phyloP scores from a whole-genome alignment of 345 rosid genomes.

The Euphorbia pulcherrima region DNA sequence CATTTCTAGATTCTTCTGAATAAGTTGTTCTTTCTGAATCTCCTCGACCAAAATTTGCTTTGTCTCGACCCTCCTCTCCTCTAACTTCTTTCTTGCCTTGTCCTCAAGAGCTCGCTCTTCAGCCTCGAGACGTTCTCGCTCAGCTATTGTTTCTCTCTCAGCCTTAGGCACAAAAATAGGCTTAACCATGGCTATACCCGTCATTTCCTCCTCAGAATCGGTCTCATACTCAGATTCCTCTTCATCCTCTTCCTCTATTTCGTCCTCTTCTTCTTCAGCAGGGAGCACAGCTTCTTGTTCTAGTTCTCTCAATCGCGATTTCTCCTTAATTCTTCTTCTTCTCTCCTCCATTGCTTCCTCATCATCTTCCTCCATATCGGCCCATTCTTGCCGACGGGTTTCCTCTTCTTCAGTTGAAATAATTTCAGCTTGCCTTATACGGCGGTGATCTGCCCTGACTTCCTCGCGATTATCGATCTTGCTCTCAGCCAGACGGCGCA shows the following conservation, averaged over 20 bases:
- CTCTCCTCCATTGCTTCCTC: slow-evolving; percentile 56
- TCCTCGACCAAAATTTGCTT: slow-evolving; percentile 66
- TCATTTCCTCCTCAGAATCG: slow-evolving; percentile 62
- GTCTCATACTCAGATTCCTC: slow-evolving; percentile 73
- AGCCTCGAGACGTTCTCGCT: slow-evolving; percentile 62
- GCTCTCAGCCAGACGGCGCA: slow-evolving; percentile 65
- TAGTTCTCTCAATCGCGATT: slow-evolving; percentile 43
- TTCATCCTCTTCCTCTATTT: slow-evolving; percentile 53
- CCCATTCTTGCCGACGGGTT: slow-evolving; percentile 35
- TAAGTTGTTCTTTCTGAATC: slow-evolving; percentile 56
- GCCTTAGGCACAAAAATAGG: slow-evolving; percentile 66
- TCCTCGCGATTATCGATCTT: slow-evolving; percentile 57
- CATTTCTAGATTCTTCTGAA: slow-evolving; percentile 55
- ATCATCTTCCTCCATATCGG: slow-evolving; percentile 58
- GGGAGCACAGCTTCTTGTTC: slow-evolving; percentile 56
- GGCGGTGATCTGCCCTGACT: slow-evolving; percentile 64
- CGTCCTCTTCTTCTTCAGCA: slow-evolving; percentile 68
- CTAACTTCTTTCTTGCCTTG: slow-evolving; percentile 52
- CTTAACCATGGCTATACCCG: slow-evolving; percentile 58
- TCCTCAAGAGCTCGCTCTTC: slow-evolving; percentile 63
- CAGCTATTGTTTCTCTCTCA: slow-evolving; percentile 68
- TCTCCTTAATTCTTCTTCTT: slow-evolving; percentile 52
- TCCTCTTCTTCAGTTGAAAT: slow-evolving; percentile 60
- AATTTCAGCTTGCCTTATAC: slow-evolving; percentile 62
- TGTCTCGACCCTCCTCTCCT: slow-evolving; percentile 56